phyloP scores from a whole-genome alignment of 805 yeast genomes.

The Ogataea neopini region DNA sequence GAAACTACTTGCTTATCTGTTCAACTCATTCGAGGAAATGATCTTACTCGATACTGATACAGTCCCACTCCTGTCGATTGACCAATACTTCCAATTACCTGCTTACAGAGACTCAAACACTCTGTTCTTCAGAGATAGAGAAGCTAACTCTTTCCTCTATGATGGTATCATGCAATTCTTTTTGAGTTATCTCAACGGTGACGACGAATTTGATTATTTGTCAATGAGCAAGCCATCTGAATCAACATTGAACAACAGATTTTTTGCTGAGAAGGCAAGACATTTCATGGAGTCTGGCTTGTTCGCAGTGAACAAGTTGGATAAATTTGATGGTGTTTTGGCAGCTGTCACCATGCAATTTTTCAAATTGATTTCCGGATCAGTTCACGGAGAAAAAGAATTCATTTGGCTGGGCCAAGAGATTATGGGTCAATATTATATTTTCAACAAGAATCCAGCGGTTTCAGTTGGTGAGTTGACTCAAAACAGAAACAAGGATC shows the following conservation, averaged over 20 bases:
- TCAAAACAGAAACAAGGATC: conserved; percentile 26
- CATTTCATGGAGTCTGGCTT: conserved; percentile 53
- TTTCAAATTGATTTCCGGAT: conserved; percentile 44
- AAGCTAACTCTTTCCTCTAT: conserved; percentile 38
- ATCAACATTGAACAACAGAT: conserved; percentile 39
- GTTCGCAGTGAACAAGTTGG: conserved; percentile 45
- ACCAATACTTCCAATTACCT: conserved; percentile 39
- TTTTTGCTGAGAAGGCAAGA: conserved; percentile 43
- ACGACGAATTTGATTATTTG: conserved; percentile 41
- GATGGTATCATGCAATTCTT: conserved; percentile 46
- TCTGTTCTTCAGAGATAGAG: conserved; percentile 52
- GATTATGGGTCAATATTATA: conserved; percentile 53
- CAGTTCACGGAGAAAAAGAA: conserved; percentile 80
- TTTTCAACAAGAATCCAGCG: conserved; percentile 53
- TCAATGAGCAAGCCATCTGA: conserved; percentile 39
- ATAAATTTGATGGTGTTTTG: conserved; percentile 51
- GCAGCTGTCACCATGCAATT: conserved; percentile 45
- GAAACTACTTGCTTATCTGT: conserved; percentile 58
- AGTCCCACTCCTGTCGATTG: conserved; percentile 39
- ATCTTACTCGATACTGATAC: conserved; percentile 57
- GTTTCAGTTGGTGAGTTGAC: conserved; percentile 52
- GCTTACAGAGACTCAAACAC: conserved; percentile 41
- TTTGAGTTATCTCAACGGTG: conserved; percentile 47
- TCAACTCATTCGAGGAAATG: conserved; percentile 58
- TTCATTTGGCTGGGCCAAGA: conserved; percentile 72